These are phyloP conservation scores for Phyllosticta citriasiana DNA, from an alignment of 2,329 filamentous ascomycete species.

Conservation along the genomic window DNA sequence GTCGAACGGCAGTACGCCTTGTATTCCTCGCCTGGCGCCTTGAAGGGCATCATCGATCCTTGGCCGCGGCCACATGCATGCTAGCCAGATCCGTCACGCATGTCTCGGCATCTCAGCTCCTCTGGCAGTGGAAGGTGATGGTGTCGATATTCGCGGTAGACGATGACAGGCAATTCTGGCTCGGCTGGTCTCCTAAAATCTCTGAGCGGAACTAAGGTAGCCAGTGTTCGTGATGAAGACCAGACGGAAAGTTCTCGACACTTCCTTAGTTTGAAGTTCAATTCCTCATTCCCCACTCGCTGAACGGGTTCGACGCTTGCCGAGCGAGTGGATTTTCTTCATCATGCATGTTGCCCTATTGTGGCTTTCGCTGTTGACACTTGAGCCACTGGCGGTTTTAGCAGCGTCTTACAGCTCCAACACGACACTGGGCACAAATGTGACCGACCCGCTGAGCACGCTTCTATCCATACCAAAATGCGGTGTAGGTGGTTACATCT, in stretches of 20 bases:
- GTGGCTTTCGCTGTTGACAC: neutral
- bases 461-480: neutral
- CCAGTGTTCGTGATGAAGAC: neutral
- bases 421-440: neutral
- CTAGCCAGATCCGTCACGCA: neutral
- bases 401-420: neutral
- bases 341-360: neutral
- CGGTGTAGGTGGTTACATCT: neutral
- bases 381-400: neutral
- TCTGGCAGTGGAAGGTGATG: neutral
- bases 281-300: neutral
- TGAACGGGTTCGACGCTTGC: neutral
- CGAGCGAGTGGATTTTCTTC: neutral
- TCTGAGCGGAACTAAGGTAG: neutral
- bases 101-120: neutral
- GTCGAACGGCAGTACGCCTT: neutral
- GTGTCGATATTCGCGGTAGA: neutral
- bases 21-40: neutral
- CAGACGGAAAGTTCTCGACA: neutral
- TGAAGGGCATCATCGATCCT: neutral
- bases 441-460: neutral
- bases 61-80: neutral
- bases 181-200: neutral
- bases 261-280: neutral
- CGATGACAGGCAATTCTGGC: neutral